A percentile compares a stretch with the other conserved stretches of the same genome.
phyloP scores from a whole-genome alignment of 2,329 filamentous ascomycete species.

The Gnomoniopsis smithogilvyi region DNA sequence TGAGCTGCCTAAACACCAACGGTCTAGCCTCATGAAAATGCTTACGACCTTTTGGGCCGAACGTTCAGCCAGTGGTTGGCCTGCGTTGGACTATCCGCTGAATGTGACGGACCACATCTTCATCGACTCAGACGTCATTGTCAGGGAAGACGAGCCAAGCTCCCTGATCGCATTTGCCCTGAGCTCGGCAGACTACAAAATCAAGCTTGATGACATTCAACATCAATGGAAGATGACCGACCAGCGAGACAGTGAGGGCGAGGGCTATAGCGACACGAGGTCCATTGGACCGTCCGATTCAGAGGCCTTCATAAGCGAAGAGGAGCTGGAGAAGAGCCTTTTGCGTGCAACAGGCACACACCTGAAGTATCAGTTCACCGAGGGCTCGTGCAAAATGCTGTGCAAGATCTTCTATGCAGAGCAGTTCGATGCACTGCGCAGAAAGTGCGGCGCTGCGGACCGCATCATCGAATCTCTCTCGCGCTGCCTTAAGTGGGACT shows the following conservation, averaged over 20 bases:
- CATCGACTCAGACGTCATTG: slow-evolving; percentile 93
- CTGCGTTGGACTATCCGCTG: slow-evolving; percentile 86
- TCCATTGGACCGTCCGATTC: slow-evolving; percentile 32
- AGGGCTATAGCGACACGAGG: slow-evolving; percentile 26
- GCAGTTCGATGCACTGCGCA: slow-evolving; percentile 90
- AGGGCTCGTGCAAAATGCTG: slow-evolving; percentile 89
- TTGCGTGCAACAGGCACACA: slow-evolving; percentile 85
- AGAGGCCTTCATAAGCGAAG: slow-evolving; percentile 52
- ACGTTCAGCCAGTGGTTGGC: slow-evolving; percentile 92
- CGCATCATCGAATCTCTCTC: slow-evolving; percentile 94
- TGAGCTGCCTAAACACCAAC: slow-evolving; percentile 88
- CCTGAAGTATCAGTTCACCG: slow-evolving; percentile 91
- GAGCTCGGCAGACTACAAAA: slow-evolving; percentile 80
- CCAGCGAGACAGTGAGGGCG: slow-evolving; percentile 34
- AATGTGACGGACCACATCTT: slow-evolving; percentile 90
- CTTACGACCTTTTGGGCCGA: slow-evolving; percentile 98
- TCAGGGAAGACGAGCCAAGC: slow-evolving; percentile 94
- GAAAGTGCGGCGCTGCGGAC: slow-evolving; percentile 89
- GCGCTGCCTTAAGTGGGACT: slow-evolving; percentile 95
- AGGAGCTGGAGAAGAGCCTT: slow-evolving; percentile 80
- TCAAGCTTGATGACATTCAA: slow-evolving; percentile 70
- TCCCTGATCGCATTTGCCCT: slow-evolving; percentile 93
- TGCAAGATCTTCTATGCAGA: slow-evolving; percentile 99
- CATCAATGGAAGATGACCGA: slow-evolving; percentile 42
- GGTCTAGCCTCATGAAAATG: slow-evolving; percentile 90